Conservation (phyloP, 1,284 basidiomycete genomes). For the Pseudozyma sp. region DNA sequence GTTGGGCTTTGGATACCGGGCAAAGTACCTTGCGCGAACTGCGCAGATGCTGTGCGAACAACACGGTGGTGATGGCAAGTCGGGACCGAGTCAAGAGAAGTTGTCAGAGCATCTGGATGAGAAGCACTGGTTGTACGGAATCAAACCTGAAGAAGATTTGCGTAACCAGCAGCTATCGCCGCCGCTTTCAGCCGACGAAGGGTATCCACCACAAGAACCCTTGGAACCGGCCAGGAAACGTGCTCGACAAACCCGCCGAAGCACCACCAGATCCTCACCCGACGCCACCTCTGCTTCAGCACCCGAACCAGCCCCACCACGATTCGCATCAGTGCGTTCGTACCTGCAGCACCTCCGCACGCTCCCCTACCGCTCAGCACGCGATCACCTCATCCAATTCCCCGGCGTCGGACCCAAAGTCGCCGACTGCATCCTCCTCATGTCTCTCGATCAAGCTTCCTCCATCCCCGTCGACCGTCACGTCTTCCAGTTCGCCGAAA, state of each 20-base stretch:
- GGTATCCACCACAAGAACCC: neutral
- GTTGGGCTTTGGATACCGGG: slow-evolving; percentile 95
- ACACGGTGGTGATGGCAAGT: slow-evolving; percentile 7
- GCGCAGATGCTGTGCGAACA: slow-evolving; percentile 79
- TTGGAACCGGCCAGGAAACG: slow-evolving; percentile 9
- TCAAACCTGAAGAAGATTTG: slow-evolving; percentile 24
- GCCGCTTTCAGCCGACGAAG: neutral
- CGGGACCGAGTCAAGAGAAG: neutral
- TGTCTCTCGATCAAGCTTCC: slow-evolving; percentile 84
- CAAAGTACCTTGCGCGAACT: slow-evolving; percentile 86
- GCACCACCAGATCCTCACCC: neutral
- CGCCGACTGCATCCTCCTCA: slow-evolving; percentile 82
- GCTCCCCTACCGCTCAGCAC: slow-evolving; percentile 74
- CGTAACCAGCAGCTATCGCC: neutral
- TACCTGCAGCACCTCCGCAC: slow-evolving; percentile 77
- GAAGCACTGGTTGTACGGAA: slow-evolving; percentile 27
- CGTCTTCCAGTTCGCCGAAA: slow-evolving; percentile 66
- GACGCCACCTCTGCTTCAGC: too few species aligned
- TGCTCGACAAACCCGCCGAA: slow-evolving; percentile 10
- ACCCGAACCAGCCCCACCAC: slow-evolving; percentile 11
- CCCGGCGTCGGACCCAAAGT: slow-evolving; percentile 90
- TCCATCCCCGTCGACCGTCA: slow-evolving; percentile 67
- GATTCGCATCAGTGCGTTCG: slow-evolving; percentile 69
- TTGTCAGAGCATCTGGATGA: slow-evolving; percentile 19
- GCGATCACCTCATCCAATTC: slow-evolving; percentile 80